phyloP scores from a whole-genome alignment of 441 rosid genomes.

The Bocquillonia castaneifolia region DNA sequence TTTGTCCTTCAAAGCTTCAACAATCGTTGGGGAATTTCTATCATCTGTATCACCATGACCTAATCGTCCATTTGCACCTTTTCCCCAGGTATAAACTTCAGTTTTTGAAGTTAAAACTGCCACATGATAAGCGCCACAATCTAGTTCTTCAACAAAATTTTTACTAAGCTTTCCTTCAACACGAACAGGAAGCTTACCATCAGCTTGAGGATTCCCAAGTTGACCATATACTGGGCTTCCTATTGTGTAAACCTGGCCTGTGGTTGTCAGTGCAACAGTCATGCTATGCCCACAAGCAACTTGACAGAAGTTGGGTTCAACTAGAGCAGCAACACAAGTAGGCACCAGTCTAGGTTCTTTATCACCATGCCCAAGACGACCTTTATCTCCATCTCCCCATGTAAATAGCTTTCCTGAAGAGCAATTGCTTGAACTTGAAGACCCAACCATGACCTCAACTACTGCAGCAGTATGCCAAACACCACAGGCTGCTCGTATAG shows the following conservation, averaged over 20 bases:
- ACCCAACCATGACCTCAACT: constrained; percentile 95
- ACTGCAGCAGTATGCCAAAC: constrained; percentile 99
- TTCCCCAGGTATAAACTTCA: constrained; percentile 98
- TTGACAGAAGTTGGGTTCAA: constrained; percentile 88
- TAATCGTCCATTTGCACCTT: constrained; percentile 89
- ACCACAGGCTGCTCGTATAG: constrained; percentile 94
- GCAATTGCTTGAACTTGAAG: constrained; percentile 83
- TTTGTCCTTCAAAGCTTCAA: constrained; percentile 90
- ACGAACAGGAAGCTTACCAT: constrained; percentile 73
- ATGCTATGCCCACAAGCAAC: constrained; percentile 94
- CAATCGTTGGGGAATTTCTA: constrained; percentile 68
- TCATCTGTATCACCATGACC: constrained; percentile 95
- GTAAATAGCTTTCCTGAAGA: constrained; percentile 94
- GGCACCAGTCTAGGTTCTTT: constrained; percentile 87
- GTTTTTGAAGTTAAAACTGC: constrained; percentile 84
- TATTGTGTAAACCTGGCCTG: constrained; percentile 87
- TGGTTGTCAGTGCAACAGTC: constrained; percentile 83
- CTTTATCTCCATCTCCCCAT: constrained; percentile 99
- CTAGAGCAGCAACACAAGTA: constrained; percentile 92
- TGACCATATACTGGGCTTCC: constrained; percentile 97
- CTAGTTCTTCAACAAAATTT: constrained; percentile 81
- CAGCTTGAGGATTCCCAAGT: constrained; percentile 83
- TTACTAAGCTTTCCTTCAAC: constrained; percentile 87
- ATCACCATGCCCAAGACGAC: constrained; percentile 94
- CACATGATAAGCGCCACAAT: constrained; percentile 96